Evolutionary conservation across 768 basidiomycete genomes (phyloP).

Genomic region (Polyporus arcularius): DNA sequence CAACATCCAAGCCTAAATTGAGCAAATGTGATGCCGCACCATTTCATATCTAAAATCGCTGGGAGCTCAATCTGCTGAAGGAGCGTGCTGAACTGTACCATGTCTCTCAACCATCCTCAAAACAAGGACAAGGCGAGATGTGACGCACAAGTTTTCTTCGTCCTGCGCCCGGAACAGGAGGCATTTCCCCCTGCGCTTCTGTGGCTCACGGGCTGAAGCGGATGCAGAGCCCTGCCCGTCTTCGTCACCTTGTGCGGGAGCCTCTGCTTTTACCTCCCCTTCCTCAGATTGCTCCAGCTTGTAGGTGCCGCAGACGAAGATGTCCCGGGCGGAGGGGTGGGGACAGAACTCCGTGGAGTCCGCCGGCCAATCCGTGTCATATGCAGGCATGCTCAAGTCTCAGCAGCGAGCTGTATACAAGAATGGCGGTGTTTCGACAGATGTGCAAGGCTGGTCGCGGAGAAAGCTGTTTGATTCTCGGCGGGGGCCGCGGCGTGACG

Average conservation of each 20-base stretch:
- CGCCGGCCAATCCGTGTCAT: constrained; percentile 81
- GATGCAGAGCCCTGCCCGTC: not conserved
- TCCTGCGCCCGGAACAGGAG: constrained; percentile 57
- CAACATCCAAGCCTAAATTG: too few relatives aligned
- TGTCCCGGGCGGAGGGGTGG: constrained; percentile 50
- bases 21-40: constrained; percentile 45
- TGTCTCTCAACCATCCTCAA: not conserved
- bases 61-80: constrained; percentile 72
- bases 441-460: not conserved
- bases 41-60: constrained; percentile 93
- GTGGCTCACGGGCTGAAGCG: constrained; percentile 19
- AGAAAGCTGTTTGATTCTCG: not conserved
- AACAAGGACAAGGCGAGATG: not conserved
- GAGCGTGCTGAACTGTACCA: constrained; percentile 44
- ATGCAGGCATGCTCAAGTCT: constrained; percentile 10
- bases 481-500: not conserved
- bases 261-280: not conserved
- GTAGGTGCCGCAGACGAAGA: constrained; percentile 93
- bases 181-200: constrained; percentile 69
- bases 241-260: constrained; percentile 5
- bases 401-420: not conserved
- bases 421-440: too few relatives aligned
- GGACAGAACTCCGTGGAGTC: constrained; percentile 94
- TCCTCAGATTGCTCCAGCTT: constrained; percentile 53
- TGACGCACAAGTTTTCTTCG: constrained; percentile 39